Percentiles rank a stretch among this genome's conserved stretches.
Evolutionary conservation across 768 basidiomycete species (phyloP).

Genomic region (Macrolepiota albuminosa): DNA sequence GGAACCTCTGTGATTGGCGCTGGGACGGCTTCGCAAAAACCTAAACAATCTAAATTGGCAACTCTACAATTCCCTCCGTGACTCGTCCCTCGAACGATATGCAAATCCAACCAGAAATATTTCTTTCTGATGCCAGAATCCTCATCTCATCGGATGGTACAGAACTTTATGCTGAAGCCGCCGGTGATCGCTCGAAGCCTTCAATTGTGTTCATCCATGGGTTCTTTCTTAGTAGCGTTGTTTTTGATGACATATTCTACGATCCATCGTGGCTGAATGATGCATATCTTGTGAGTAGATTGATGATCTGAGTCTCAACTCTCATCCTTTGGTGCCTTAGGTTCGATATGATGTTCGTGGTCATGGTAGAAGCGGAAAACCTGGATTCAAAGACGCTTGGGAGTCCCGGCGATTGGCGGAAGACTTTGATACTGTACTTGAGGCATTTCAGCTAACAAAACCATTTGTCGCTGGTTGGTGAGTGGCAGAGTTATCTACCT

Average conservation of each 20-base stretch:
- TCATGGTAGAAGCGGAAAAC: conserved; percentile 27
- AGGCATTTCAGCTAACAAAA: conserved; percentile 22
- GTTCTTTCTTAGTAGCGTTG: conserved; percentile 24
- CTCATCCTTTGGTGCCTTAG: conserved; percentile 10
- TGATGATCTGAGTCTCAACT: neutral
- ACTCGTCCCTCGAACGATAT: neutral
- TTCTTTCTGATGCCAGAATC: conserved; percentile 9
- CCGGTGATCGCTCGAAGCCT: conserved; percentile 31
- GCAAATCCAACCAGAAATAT: conserved; percentile 7
- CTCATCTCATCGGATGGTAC: conserved; percentile 35
- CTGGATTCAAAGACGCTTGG: conserved; percentile 20
- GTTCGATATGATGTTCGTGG: conserved; percentile 31
- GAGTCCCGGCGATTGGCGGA: conserved; percentile 23
- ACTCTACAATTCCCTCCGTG: neutral
- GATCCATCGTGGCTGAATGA: conserved; percentile 23
- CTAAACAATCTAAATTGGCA: neutral
- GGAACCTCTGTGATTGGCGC: neutral
- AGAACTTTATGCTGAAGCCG: conserved; percentile 31
- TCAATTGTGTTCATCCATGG: conserved; percentile 36
- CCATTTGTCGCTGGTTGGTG: conserved; percentile 30
- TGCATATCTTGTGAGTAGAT: conserved; percentile 22
- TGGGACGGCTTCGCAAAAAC: neutral
- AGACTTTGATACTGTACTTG: conserved; percentile 27
- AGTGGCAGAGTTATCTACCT: neutral
- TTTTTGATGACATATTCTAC: conserved; percentile 31